phyloP scores from a whole-genome alignment of 2,329 filamentous ascomycete genomes.

The Aureobasidium sp. region DNA sequence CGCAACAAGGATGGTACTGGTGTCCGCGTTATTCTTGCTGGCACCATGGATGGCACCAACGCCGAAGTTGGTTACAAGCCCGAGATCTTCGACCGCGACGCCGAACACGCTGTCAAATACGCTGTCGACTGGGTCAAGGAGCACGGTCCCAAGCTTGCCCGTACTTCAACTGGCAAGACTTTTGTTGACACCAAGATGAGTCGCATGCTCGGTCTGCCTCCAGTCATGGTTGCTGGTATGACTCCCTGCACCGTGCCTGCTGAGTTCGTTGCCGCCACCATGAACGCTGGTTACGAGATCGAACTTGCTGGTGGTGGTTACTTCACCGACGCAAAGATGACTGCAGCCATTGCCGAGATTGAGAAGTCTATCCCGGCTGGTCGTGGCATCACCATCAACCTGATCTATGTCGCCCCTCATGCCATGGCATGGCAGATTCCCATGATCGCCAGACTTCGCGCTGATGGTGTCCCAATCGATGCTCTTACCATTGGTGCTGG shows the following conservation, averaged over 20 bases:
- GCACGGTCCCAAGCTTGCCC: slow-evolving; percentile 85
- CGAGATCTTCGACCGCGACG: slow-evolving; percentile 93
- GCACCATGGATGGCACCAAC: slow-evolving; percentile 84
- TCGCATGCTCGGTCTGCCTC: slow-evolving; percentile 73
- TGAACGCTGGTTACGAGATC: slow-evolving; percentile 92
- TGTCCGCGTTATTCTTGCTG: slow-evolving; percentile 90
- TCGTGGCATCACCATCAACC: slow-evolving; percentile 79
- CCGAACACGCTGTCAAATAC: slow-evolving; percentile 88
- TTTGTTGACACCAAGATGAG: slow-evolving; percentile 98
- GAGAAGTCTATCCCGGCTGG: slow-evolving; percentile 76
- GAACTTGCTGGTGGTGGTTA: slow-evolving; percentile 87
- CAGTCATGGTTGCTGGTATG: slow-evolving; percentile 89
- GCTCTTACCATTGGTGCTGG: slow-evolving; percentile 88
- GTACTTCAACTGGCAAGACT: slow-evolving; percentile 79
- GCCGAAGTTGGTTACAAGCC: slow-evolving; percentile 94
- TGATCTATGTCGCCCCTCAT: slow-evolving; percentile 84
- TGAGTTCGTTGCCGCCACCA: slow-evolving; percentile 87
- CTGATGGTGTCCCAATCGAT: slow-evolving; percentile 84
- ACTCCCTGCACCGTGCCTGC: slow-evolving; percentile 82
- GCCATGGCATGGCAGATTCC: slow-evolving; percentile 93
- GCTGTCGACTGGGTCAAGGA: slow-evolving; percentile 97
- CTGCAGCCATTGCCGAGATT: slow-evolving; percentile 73
- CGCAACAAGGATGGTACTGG: slow-evolving; percentile 98
- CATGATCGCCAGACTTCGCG: slow-evolving; percentile 67
- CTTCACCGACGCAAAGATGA: slow-evolving; percentile 76